Evolutionary conservation across 306 rosid species (phyloP), one percentile per base, ranked within the genome.

Genomic region (Gleditsia sinensis): DNA sequence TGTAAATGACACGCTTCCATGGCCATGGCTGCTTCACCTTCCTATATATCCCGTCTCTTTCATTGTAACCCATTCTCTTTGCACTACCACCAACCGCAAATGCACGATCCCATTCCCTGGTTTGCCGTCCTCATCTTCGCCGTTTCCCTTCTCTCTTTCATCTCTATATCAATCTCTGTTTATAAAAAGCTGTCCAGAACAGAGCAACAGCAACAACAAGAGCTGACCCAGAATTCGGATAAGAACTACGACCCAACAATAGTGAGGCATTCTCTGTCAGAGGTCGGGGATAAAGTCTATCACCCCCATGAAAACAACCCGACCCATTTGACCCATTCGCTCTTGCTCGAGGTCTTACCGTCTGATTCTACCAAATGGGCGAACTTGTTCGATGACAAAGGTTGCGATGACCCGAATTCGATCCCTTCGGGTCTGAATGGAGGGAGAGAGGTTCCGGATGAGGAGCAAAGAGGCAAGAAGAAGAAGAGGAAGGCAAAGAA

Each of bases 401-500:
- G 48, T 7, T 19, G 71, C 4, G 80, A 64, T 48, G 80, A 78
- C 21, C 73, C 69, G 55, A 78, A 59, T 49, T 33, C 71, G 0
- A 55, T 19, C 48, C 59, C 77, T 33, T 57, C 63, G 65, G 75
- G 43, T 27, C 34, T 28, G 72, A 74, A 54, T 9, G 46, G 13
- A 61, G 84, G 76, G 32, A 30, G 48, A 14, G 64, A 40, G 14
- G 85, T 16, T 9, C 23, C 75, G 37, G 81, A 69, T 2, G 87
- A 50, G 74, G 81, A 77, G 53, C 79, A 71, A 34, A 49, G 60
- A n/a, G 79, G 48, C 53, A 83, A 90, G 86, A 92, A 80, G 87
- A 92, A 84, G 88, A 91, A 66, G 77, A 92, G 34, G 88, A 86
- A 87, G 76, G 75, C 69, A 27, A 92, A 90, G 88, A 90, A 89